Conservation (phyloP, 768 basidiomycete genomes). For the Russula compacta region DNA sequence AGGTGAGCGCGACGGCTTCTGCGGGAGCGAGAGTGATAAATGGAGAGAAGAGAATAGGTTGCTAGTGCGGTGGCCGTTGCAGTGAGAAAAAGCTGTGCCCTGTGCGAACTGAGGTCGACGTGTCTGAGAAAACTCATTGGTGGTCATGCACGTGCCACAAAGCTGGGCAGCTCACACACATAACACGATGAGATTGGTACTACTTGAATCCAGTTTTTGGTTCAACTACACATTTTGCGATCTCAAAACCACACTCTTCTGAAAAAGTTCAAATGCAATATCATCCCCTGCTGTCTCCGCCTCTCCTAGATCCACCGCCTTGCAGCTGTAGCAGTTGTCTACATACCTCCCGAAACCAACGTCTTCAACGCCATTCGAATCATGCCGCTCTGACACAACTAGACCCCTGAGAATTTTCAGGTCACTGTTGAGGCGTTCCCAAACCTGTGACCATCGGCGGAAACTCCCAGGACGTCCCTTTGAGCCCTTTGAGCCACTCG, state of each 20-base stretch:
- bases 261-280: background rate
- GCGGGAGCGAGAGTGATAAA: conserved; percentile 45
- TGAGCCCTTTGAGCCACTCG: background rate
- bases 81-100: conserved; percentile 52
- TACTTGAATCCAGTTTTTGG: background rate
- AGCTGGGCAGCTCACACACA: no score
- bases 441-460: conserved; percentile 3
- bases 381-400: conserved; percentile 1
- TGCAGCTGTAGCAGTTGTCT: background rate
- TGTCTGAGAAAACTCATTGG: background rate
- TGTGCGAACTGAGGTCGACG: conserved; percentile 38
- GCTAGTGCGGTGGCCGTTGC: conserved; percentile 56
- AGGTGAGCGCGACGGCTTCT: conserved; percentile 44
- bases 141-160: background rate
- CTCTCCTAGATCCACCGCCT: background rate
- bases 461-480: background rate
- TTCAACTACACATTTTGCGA: background rate
- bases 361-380: conserved; percentile 6
- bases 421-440: background rate
- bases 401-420: background rate
- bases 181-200: no score
- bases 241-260: background rate
- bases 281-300: background rate
- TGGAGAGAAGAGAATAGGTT: conserved; percentile 51
- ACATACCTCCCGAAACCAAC: background rate